Evolutionary conservation across 2,329 filamentous ascomycete species (phyloP).

Genomic region (Colletotrichum brevisporum): DNA sequence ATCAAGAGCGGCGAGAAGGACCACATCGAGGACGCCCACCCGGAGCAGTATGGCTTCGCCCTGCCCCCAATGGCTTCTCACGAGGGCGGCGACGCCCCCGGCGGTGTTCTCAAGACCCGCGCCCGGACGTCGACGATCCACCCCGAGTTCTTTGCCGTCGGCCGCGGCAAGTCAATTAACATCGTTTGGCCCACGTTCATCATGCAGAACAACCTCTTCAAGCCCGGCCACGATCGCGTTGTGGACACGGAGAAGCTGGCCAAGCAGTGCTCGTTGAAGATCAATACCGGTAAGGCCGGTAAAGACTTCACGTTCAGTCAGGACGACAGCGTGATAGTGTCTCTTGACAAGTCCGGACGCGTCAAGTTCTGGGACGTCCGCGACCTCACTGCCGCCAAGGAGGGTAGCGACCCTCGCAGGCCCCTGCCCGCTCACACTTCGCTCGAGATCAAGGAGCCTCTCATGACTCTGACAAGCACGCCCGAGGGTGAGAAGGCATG

Average conservation of each 20-base stretch:
- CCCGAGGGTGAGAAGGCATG: constrained; percentile 93
- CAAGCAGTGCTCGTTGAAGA: constrained; percentile 89
- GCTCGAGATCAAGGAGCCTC: constrained; percentile 85
- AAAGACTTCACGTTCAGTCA: constrained; percentile 99
- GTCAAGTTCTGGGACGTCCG: constrained; percentile 99
- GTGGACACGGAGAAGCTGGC: constrained; percentile 92
- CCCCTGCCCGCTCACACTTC: constrained; percentile 69
- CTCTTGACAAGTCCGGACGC: constrained; percentile 94
- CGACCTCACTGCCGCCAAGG: constrained; percentile 73
- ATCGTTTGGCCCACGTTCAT: constrained; percentile 81
- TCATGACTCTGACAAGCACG: constrained; percentile 89
- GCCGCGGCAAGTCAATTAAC: constrained; percentile 95
- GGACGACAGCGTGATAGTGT: constrained; percentile 94
- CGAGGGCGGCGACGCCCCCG: constrained; percentile 92
- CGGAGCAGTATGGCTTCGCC: constrained; percentile 89
- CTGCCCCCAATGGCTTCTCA: constrained; percentile 88
- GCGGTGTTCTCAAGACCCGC: constrained; percentile 94
- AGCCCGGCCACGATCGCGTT: constrained; percentile 73
- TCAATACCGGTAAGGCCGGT: constrained; percentile 96
- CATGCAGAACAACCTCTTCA: constrained; percentile 74
- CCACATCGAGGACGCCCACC: constrained; percentile 81
- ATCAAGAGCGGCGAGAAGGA: constrained; percentile 84
- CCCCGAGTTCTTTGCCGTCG: constrained; percentile 94
- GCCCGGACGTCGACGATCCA: constrained; percentile 91
- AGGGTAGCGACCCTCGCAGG: constrained; percentile 64